Evolutionary conservation across 2,329 filamentous ascomycete species (phyloP).

Genomic region (Huntiella omanensis): DNA sequence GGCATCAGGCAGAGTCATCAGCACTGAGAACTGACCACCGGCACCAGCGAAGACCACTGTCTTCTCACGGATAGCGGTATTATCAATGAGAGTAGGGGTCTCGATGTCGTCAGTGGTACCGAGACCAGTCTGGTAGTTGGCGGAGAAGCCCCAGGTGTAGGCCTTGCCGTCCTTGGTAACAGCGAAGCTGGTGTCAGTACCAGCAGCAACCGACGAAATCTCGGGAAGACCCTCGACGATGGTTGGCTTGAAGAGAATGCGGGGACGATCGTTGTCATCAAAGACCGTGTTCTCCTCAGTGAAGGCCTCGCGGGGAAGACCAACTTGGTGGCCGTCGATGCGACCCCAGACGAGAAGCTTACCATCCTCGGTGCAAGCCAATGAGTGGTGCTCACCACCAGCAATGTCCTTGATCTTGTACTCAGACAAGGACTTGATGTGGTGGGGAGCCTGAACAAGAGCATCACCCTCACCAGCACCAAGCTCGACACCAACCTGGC

Average conservation of each 20-base stretch:
- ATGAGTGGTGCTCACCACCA: constrained; percentile 52
- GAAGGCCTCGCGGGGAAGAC: constrained; percentile 34
- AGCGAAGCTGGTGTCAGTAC: constrained; percentile 56
- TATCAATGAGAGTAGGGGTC: constrained; percentile 43
- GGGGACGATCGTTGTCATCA: constrained; percentile 41
- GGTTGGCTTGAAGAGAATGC: constrained; percentile 36
- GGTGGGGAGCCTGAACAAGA: constrained; percentile 43
- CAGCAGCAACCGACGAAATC: constrained; percentile 32
- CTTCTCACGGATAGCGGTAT: constrained; percentile 59
- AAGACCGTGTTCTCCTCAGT: constrained; percentile 35
- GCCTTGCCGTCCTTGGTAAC: constrained; percentile 51
- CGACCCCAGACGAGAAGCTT: constrained; percentile 42
- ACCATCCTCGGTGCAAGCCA: constrained; percentile 38
- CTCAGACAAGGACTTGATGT: constrained; percentile 47
- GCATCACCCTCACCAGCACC: constrained; percentile 31
- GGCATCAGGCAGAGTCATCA: constrained; percentile 27
- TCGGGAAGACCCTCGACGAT: constrained; percentile 13
- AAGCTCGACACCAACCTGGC: constrained; percentile 48
- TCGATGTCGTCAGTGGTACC: constrained; percentile 49
- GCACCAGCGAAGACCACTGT: constrained; percentile 61
- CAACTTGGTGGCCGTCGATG: constrained; percentile 32
- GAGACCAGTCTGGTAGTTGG: constrained; percentile 62
- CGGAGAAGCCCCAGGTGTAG: constrained; percentile 66
- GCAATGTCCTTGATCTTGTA: constrained; percentile 46
- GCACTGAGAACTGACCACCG: constrained; percentile 66